phyloP scores from a whole-genome alignment of 495 filamentous ascomycete genomes.

The Stereocaulon alpinum region DNA sequence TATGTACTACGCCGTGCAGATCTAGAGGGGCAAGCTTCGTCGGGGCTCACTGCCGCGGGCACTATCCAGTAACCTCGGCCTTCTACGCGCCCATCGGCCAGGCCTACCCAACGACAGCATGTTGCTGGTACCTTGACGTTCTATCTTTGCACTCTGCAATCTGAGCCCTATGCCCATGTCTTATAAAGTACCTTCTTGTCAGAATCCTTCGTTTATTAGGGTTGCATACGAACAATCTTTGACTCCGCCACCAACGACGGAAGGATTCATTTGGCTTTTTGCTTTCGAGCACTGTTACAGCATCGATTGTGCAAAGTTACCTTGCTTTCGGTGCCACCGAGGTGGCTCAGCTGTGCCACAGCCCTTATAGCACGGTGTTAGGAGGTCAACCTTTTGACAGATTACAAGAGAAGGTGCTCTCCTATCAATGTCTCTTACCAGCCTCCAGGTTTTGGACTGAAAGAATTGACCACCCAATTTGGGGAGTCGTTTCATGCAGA shows the following conservation, averaged over 20 bases:
- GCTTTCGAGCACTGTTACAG: neutral
- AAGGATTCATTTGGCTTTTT: neutral
- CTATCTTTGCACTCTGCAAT: neutral
- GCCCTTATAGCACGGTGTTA: neutral
- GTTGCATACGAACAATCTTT: neutral
- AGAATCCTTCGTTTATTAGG: neutral
- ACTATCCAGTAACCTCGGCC: neutral
- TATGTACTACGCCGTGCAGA: neutral
- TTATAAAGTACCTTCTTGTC: neutral
- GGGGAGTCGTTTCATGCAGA: neutral
- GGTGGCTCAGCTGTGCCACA: neutral
- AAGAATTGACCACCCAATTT: neutral
- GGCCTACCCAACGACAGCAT: neutral
- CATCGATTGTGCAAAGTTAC: neutral
- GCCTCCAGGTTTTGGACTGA: neutral
- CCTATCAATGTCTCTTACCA: neutral
- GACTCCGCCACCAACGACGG: neutral
- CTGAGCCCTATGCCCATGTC: neutral
- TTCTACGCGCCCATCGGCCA: neutral
- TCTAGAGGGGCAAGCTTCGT: neutral
- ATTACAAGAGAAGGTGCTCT: neutral
- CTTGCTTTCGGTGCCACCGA: neutral
- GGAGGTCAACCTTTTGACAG: neutral
- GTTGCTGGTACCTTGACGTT: neutral
- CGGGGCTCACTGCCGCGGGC: constrained; percentile 2